A percentile compares a stretch with the other conserved stretches of the same genome.
These are phyloP conservation scores for Scheffersomyces stipitis DNA, from an alignment of 805 yeast genomes.

Conservation along the genomic window DNA sequence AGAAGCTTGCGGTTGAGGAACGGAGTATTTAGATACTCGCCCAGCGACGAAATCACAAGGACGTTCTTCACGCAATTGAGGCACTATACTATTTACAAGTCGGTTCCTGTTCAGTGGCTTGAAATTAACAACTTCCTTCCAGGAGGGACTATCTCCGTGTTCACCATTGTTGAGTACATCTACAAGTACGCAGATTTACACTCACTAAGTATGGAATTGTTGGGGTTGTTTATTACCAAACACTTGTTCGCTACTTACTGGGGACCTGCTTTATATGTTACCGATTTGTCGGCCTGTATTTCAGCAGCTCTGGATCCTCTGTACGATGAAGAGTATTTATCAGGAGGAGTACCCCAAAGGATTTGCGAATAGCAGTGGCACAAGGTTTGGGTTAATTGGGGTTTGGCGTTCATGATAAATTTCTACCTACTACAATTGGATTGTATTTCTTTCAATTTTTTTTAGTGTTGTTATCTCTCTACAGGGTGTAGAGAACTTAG, in stretches of 20 bases:
- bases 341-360: background rate
- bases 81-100: background rate
- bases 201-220: conserved; percentile 2
- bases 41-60: background rate
- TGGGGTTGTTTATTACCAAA: conserved; percentile 1
- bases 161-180: conserved; percentile 2
- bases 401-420: too few relatives aligned
- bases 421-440: too few relatives aligned
- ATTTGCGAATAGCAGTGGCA: background rate
- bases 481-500: too few relatives aligned
- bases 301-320: conserved; percentile 2
- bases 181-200: conserved; percentile 2
- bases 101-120: conserved; percentile 1
- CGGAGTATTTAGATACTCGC: conserved; percentile 1
- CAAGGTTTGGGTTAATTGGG: too few relatives aligned
- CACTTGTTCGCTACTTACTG: conserved; percentile 5
- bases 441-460: too few relatives aligned
- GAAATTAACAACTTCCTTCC: background rate
- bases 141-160: conserved; percentile 1
- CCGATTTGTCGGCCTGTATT: conserved; percentile 3
- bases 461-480: too few relatives aligned
- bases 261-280: conserved; percentile 5
- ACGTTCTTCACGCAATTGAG: background rate
- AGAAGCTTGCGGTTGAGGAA: background rate
- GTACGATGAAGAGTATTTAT: background rate